phyloP scores from a whole-genome alignment of 2,329 filamentous ascomycete species.

The Hyphodiscus sp. region DNA sequence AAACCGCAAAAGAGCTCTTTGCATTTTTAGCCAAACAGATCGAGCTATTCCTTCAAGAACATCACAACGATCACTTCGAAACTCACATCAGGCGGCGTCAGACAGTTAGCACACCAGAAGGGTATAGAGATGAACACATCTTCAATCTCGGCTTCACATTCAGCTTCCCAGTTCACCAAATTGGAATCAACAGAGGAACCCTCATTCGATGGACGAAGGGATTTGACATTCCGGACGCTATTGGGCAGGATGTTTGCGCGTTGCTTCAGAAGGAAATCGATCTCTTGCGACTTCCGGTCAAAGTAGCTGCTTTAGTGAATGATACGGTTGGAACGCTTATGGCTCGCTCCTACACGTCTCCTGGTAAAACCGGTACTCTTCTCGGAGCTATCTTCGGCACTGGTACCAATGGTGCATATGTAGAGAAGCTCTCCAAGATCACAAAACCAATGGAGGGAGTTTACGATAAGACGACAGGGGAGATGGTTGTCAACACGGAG shows the following conservation, averaged over 20 bases:
- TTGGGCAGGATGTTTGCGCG: constrained; percentile 91
- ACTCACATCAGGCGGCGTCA: constrained; percentile 59
- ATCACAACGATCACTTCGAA: constrained; percentile 83
- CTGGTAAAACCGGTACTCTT: constrained; percentile 76
- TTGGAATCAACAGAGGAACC: constrained; percentile 89
- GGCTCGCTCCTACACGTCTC: constrained; percentile 92
- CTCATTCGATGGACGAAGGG: constrained; percentile 98
- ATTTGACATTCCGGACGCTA: constrained; percentile 89
- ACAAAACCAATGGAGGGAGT: constrained; percentile 67
- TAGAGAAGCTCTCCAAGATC: constrained; percentile 83
- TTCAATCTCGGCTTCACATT: constrained; percentile 99
- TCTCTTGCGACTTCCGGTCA: constrained; percentile 76
- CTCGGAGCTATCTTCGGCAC: constrained; percentile 98
- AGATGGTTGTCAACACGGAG: constrained; percentile 98
- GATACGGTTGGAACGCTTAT: constrained; percentile 97
- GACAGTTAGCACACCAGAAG: constrained; percentile 51
- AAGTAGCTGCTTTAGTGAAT: constrained; percentile 93
- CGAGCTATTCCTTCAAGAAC: constrained; percentile 75
- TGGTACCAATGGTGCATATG: constrained; percentile 94
- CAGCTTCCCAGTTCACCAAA: constrained; percentile 91
- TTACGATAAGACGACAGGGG: constrained; percentile 73
- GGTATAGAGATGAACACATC: constrained; percentile 64
- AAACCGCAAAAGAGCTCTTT: constrained; percentile 82
- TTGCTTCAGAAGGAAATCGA: constrained; percentile 88
- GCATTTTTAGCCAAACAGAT: constrained; percentile 90